phyloP scores from a whole-genome alignment of 2,329 filamentous ascomycete genomes.

The Cladosporium sp. region DNA sequence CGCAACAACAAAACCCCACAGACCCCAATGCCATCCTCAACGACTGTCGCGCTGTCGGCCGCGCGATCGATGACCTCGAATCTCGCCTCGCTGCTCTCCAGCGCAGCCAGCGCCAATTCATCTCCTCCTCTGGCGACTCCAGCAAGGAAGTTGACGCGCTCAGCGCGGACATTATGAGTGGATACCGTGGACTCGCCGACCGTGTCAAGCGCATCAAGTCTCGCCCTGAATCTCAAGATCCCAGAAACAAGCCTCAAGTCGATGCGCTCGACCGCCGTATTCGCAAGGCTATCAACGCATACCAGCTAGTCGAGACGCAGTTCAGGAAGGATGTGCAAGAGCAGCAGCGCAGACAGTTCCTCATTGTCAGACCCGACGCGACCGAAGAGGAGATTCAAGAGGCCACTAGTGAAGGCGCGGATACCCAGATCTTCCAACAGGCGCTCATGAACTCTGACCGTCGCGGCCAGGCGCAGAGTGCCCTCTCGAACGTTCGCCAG shows the following conservation, averaged over 20 bases:
- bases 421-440: conserved; percentile 83
- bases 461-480: conserved; percentile 76
- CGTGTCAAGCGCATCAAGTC: conserved; percentile 82
- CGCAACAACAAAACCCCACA: conserved; percentile 35
- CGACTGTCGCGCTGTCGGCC: conserved; percentile 78
- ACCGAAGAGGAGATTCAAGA: conserved; percentile 72
- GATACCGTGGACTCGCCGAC: conserved; percentile 76
- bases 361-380: conserved; percentile 73
- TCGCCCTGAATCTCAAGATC: conserved; percentile 68
- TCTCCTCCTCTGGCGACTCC: conserved; percentile 65
- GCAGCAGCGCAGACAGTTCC: conserved; percentile 85
- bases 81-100: conserved; percentile 70
- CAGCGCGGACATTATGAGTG: conserved; percentile 76
- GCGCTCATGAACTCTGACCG: conserved; percentile 80
- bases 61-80: conserved; percentile 73
- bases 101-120: conserved; percentile 70
- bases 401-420: conserved; percentile 70
- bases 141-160: conserved; percentile 68
- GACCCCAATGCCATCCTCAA: conserved; percentile 80
- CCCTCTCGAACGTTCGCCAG: conserved; percentile 75
- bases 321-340: conserved; percentile 80
- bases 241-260: conserved; percentile 77
- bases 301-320: conserved; percentile 75
- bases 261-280: conserved; percentile 76
- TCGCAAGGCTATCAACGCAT: conserved; percentile 77